These are phyloP conservation scores for Fistulinella prunicolor DNA, from an alignment of 768 basidiomycete species.

Conservation along the genomic window DNA sequence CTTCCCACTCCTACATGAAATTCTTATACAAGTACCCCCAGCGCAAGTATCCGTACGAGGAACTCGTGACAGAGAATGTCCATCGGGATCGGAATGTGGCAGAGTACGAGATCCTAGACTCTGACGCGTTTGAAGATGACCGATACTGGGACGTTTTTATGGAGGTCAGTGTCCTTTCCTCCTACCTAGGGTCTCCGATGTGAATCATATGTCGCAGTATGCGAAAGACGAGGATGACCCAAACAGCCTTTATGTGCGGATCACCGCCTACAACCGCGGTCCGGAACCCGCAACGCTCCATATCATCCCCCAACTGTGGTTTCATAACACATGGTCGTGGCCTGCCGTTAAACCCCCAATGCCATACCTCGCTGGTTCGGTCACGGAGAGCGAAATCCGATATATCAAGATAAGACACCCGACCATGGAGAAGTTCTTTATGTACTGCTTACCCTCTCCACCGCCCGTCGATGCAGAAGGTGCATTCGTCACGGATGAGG, in stretches of 20 bases:
- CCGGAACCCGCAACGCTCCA: slow-evolving; percentile 94
- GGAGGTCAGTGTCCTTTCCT: slow-evolving; percentile 57
- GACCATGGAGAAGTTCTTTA: slow-evolving; percentile 67
- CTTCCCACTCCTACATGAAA: slow-evolving; percentile 99
- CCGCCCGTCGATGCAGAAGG: slow-evolving; percentile 80
- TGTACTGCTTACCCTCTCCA: slow-evolving; percentile 91
- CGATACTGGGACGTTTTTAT: slow-evolving; percentile 99
- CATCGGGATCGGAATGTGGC: slow-evolving; percentile 79
- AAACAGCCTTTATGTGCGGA: slow-evolving; percentile 86
- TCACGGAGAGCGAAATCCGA: slow-evolving; percentile 47
- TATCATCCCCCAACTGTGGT: slow-evolving; percentile 94
- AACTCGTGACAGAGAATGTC: slow-evolving; percentile 82
- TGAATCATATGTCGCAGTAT: slow-evolving; percentile 53
- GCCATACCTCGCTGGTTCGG: slow-evolving; percentile 57
- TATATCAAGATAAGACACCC: slow-evolving; percentile 73
- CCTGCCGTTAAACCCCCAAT: slow-evolving; percentile 60
- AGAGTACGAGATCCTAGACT: slow-evolving; percentile 94
- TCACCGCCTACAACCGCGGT: slow-evolving; percentile 95
- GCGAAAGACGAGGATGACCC: slow-evolving; percentile 95
- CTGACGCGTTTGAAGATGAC: slow-evolving; percentile 87
- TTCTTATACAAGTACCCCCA: slow-evolving; percentile 99
- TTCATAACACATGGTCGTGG: slow-evolving; percentile 99
- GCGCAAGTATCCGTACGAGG: slow-evolving; percentile 87
- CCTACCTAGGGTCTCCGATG: slow-evolving; percentile 4
- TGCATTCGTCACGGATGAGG: slow-evolving; percentile 60